These are phyloP conservation scores for Monosporascus sp. DNA, from an alignment of 2,329 filamentous ascomycete genomes.

Conservation along the genomic window DNA sequence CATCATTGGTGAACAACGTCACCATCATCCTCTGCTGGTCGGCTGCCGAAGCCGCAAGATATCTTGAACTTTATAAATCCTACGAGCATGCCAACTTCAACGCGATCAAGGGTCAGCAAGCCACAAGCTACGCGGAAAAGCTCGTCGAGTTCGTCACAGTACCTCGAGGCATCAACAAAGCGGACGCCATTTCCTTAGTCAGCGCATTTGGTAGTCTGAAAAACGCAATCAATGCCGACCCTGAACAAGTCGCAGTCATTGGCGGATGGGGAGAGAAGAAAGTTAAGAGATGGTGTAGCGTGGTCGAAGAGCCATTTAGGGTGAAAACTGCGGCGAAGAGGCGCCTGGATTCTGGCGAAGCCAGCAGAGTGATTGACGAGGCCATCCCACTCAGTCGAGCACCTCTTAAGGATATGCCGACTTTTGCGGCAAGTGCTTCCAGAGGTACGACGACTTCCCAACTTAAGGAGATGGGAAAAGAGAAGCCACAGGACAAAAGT, in stretches of 20 bases:
- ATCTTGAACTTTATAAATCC: slow-evolving; percentile 90
- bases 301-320: slow-evolving; percentile 80
- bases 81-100: slow-evolving; percentile 79
- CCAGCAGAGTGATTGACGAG: slow-evolving; percentile 27
- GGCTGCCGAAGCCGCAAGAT: slow-evolving; percentile 85
- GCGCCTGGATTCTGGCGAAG: slow-evolving; percentile 21
- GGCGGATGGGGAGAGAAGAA: slow-evolving; percentile 95
- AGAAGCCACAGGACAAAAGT: slow-evolving; percentile 14
- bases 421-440: slow-evolving; percentile 18
- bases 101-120: slow-evolving; percentile 80
- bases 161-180: slow-evolving; percentile 87
- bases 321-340: slow-evolving; percentile 63
- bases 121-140: slow-evolving; percentile 76
- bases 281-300: slow-evolving; percentile 76
- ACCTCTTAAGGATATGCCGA: slow-evolving; percentile 36
- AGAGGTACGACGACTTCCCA: slow-evolving; percentile 17
- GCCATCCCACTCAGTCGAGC: slow-evolving; percentile 36
- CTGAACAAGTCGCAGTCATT: slow-evolving; percentile 80
- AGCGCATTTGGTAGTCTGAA: slow-evolving; percentile 87
- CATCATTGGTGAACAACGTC: slow-evolving; percentile 84
- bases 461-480: slow-evolving; percentile 7
- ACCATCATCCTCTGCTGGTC: slow-evolving; percentile 94
- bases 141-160: slow-evolving; percentile 90
- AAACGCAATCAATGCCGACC: slow-evolving; percentile 79
- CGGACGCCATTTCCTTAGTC: slow-evolving; percentile 84